phyloP scores from a whole-genome alignment of 75 land plant species.

The Cupressus sempervirens region DNA sequence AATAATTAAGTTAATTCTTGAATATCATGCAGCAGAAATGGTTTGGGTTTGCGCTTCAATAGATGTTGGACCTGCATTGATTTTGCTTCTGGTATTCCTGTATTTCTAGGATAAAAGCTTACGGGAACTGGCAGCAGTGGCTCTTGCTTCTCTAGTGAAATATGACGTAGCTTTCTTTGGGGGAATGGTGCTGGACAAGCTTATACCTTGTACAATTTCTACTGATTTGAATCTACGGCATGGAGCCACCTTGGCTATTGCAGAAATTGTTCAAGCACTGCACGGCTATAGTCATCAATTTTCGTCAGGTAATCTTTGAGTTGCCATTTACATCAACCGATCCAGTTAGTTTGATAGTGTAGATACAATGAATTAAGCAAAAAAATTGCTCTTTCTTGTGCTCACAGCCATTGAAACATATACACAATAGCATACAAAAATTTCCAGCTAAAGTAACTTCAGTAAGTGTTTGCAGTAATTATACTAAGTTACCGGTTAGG shows the following conservation, averaged over 20 bases:
- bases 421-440: neutral
- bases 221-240: constrained; percentile 86
- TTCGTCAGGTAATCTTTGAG: constrained; percentile 53
- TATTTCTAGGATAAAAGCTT: constrained; percentile 74
- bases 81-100: neutral
- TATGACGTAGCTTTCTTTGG: constrained; percentile 82
- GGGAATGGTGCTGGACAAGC: constrained; percentile 43
- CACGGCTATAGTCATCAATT: constrained; percentile 47
- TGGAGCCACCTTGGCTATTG: constrained; percentile 90
- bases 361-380: neutral
- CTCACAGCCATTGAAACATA: neutral
- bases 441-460: neutral
- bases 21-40: neutral
- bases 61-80: neutral
- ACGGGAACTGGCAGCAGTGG: constrained; percentile 81
- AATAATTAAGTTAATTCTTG: neutral
- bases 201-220: constrained; percentile 83
- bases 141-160: constrained; percentile 77
- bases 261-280: constrained; percentile 71
- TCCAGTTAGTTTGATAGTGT: neutral
- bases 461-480: neutral
- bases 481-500: too few species aligned
- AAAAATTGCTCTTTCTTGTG: neutral
- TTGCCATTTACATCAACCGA: neutral
- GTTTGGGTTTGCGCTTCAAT: neutral